phyloP scores from a whole-genome alignment of 23 red algal species.

The Pyropia yezoensis region DNA sequence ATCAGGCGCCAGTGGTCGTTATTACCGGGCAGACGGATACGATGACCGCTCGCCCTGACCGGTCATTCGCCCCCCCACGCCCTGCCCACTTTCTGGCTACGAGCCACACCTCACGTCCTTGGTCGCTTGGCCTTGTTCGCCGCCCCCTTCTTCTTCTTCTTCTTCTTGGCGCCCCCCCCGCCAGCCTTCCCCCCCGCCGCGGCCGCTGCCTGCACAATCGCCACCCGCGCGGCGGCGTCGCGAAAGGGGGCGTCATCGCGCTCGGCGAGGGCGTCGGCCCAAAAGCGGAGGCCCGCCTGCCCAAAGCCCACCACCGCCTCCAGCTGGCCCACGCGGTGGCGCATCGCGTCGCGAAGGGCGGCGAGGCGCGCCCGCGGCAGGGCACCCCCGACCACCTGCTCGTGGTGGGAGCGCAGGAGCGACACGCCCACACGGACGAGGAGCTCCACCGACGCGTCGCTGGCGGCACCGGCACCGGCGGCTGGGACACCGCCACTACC shows the following conservation, averaged over 20 bases:
- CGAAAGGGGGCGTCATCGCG: slow-evolving; percentile 53
- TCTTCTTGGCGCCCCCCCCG: too few species aligned
- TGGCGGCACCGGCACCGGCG: not conserved
- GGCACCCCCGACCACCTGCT: slow-evolving; percentile 38
- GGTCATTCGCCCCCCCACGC: too few species aligned
- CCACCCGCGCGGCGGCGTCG: slow-evolving; percentile 30
- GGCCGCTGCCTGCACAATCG: not conserved
- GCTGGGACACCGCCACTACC: not conserved
- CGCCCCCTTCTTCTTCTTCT: too few species aligned
- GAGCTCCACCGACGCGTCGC: slow-evolving; percentile 8
- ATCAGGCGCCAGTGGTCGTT: too few species aligned
- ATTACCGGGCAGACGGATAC: too few species aligned
- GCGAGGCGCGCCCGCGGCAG: slow-evolving; percentile 23
- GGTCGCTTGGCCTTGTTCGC: too few species aligned
- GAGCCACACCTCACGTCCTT: too few species aligned
- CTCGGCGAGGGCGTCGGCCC: slow-evolving; percentile 31
- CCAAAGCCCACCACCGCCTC: slow-evolving; percentile 20
- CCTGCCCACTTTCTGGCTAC: too few species aligned
- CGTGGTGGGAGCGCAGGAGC: slow-evolving; percentile 29
- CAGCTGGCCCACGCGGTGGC: not conserved
- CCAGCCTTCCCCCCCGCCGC: too few species aligned
- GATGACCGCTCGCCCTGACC: too few species aligned
- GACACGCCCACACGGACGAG: slow-evolving; percentile 19
- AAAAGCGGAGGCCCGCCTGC: slow-evolving; percentile 18
- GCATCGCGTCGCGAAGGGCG: slow-evolving; percentile 17